A percentile compares a stretch with the other conserved stretches of the same genome.
These are phyloP conservation scores for Protomyces gravidus DNA, from an alignment of 1,139 yeast genomes.

Conservation along the genomic window DNA sequence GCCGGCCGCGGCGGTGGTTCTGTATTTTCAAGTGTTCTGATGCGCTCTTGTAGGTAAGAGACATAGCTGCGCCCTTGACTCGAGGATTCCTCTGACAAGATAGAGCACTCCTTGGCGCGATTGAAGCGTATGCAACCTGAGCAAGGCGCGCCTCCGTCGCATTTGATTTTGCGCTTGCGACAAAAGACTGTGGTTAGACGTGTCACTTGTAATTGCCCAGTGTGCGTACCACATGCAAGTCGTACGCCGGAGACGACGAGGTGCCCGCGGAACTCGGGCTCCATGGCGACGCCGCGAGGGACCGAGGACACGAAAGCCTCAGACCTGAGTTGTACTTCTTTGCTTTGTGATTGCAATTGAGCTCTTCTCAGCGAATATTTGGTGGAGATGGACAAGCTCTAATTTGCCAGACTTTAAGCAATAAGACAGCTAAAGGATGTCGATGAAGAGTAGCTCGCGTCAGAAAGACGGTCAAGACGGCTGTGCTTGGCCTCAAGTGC, in stretches of 20 bases:
- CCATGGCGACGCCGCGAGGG: too few relatives aligned
- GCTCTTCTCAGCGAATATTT: too few relatives aligned
- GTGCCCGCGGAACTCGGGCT: constrained; percentile 23
- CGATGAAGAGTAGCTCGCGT: too few relatives aligned
- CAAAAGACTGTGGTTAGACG: constrained; percentile 7
- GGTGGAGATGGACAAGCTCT: too few relatives aligned
- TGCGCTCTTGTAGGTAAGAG: constrained; percentile 24
- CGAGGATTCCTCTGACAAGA: constrained; percentile 22
- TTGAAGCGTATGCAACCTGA: constrained; percentile 20
- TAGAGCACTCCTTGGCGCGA: constrained; percentile 23
- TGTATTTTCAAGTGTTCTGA: constrained; percentile 9
- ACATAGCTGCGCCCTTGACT: constrained; percentile 26
- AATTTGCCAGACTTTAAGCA: too few relatives aligned
- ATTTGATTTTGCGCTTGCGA: constrained; percentile 26
- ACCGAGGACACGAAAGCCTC: too few relatives aligned
- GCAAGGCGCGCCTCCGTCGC: constrained; percentile 27
- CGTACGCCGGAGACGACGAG: constrained; percentile 23
- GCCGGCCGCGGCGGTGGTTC: not conserved
- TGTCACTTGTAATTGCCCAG: too few relatives aligned
- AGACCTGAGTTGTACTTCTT: too few relatives aligned
- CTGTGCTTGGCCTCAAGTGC: too few relatives aligned
- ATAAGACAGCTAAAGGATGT: too few relatives aligned
- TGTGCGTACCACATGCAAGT: constrained; percentile 16
- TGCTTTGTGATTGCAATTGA: too few relatives aligned
- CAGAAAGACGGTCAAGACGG: too few relatives aligned